phyloP scores from a whole-genome alignment of 1,284 basidiomycete species.

The Cryptococcus sp. region DNA sequence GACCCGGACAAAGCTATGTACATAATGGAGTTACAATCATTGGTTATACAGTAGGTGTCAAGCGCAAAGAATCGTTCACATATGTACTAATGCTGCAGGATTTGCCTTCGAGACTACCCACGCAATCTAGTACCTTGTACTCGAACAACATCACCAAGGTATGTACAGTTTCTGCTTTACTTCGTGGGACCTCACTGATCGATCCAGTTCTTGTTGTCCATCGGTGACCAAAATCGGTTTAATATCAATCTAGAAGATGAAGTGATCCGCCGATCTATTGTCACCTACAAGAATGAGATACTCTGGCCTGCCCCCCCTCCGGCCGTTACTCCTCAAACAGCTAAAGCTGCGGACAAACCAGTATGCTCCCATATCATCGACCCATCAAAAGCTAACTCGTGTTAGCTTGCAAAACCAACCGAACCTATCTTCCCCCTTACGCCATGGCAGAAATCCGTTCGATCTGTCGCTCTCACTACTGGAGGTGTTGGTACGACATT shows the following conservation, averaged over 20 bases:
- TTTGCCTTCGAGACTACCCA: constrained; percentile 73
- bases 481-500: constrained; percentile 67
- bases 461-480: constrained; percentile 66
- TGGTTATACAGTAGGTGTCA: constrained; percentile 50
- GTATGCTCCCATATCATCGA: too few relatives aligned
- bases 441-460: constrained; percentile 71
- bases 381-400: too few relatives aligned
- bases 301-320: constrained; percentile 56
- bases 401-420: not conserved
- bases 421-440: constrained; percentile 56
- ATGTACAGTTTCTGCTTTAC: not conserved
- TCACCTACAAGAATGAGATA: constrained; percentile 63
- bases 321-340: constrained; percentile 48
- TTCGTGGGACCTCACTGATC: not conserved
- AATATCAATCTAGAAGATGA: constrained; percentile 69
- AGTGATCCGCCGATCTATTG: constrained; percentile 72
- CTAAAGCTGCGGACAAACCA: constrained; percentile 48
- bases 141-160: constrained; percentile 79
- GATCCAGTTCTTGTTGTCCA: constrained; percentile 63
- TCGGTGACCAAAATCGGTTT: constrained; percentile 62
- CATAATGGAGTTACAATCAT: constrained; percentile 72
- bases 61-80: not conserved
- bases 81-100: constrained; percentile 49
- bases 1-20: constrained; percentile 64
- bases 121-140: constrained; percentile 78